A percentile compares a stretch with the other conserved stretches of the same genome.
phyloP scores from a whole-genome alignment of 1,284 basidiomycete genomes.

The Ceratobasidium sp. region DNA sequence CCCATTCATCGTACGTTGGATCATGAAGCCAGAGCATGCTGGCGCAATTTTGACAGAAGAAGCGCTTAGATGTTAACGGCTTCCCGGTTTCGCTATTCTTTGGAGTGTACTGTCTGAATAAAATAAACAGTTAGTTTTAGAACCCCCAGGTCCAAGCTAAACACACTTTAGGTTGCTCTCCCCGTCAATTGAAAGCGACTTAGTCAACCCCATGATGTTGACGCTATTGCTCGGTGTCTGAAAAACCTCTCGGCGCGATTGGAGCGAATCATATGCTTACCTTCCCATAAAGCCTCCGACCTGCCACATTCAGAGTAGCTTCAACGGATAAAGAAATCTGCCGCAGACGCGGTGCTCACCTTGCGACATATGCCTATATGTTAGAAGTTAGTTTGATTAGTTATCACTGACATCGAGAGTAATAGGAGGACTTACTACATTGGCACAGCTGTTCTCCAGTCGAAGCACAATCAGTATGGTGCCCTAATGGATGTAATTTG shows the following conservation, averaged over 20 bases:
- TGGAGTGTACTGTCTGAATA: conserved; percentile 23
- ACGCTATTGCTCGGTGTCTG: conserved; percentile 4
- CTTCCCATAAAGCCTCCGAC: conserved; percentile 42
- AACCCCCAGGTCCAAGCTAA: not conserved
- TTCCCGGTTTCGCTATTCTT: conserved; percentile 39
- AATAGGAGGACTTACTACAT: conserved; percentile 16
- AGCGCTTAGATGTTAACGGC: conserved; percentile 32
- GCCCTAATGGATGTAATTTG: not conserved
- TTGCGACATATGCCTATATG: conserved; percentile 39
- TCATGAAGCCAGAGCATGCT: conserved; percentile 44
- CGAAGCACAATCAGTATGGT: not conserved
- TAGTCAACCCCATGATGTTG: conserved; percentile 40
- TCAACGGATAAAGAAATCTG: not conserved
- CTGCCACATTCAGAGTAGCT: not conserved
- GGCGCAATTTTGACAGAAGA: conserved; percentile 42
- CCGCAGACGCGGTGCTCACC: not conserved
- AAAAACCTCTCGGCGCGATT: not conserved
- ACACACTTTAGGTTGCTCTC: conserved; percentile 32
- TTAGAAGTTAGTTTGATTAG: not conserved
- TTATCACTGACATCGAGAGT: not conserved
- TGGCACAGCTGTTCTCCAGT: conserved; percentile 19
- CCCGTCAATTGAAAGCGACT: conserved; percentile 39
- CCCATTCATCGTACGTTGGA: conserved; percentile 41
- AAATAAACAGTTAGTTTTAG: not conserved
- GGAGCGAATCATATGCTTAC: not conserved